Evolutionary conservation across 2,329 filamentous ascomycete genomes (phyloP), one percentile per base, ranked within the genome.

Genomic region (Colletotrichum aenigma): DNA sequence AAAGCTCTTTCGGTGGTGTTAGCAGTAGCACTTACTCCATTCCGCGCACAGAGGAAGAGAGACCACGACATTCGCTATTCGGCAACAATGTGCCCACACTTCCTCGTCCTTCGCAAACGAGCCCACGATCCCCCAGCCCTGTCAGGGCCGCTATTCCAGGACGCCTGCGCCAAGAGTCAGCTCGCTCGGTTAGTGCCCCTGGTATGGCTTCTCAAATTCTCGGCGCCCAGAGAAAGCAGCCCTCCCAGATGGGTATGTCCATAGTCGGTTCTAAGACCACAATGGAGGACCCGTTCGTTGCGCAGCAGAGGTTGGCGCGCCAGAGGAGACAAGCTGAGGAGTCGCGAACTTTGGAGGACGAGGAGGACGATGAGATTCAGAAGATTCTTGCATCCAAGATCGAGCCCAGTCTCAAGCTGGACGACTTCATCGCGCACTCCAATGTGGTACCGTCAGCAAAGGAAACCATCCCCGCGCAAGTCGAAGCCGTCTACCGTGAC

Each of bases 91-190:
- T 86, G 21, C 90, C 91, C 0, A 77, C 89, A 28, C 90, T 94
- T 71, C 86, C 91, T 12, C 90, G 89, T 38, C 86, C 90, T 28
- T 87, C 83, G 38, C 86, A 85, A 24, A 86, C 87, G n/a, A 93
- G 91, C 78, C 93, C 94, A 62, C 91, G 93, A 43, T 95, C 94
- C 12, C 94, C 94, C 2, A 96, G 94, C 78, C 94, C 94, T 2
- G 85, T 94, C 30, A 91, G 93, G 38, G 87, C 88, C 68, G 88
- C 90, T 55, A 84, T 92, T 34, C 91, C 91, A 36, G 83, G 86
- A 75, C 87, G 88, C 78, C 79, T 88, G 7, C 84, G 88, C 69
- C 84, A 87, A 26, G 91, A 93, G 34, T 83, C 86, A 3, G 84
- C 86, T 15, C 88, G 91, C 67, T 93, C 91, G 2, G 89, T 92